These are phyloP conservation scores for Cyclocybe cylindracea DNA, from an alignment of 768 basidiomycete species.

Conservation along the genomic window DNA sequence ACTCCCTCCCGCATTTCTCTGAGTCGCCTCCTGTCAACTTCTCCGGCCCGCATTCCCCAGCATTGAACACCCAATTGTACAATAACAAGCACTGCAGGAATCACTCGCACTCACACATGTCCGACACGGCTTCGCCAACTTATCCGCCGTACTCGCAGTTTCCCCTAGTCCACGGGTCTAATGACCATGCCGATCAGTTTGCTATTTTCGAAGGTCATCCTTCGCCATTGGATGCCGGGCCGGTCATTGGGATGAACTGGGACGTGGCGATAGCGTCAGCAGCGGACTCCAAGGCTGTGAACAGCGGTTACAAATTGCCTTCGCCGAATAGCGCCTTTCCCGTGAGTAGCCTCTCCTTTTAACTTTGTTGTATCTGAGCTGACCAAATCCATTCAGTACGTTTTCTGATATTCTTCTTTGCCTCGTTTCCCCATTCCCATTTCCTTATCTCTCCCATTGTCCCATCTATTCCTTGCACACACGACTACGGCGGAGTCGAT, in stretches of 20 bases:
- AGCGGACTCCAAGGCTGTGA: slow-evolving; percentile 26
- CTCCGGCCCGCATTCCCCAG: slow-evolving; percentile 8
- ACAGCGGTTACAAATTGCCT: slow-evolving; percentile 31
- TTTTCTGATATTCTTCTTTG: slow-evolving; percentile 18
- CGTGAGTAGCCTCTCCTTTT: slow-evolving; percentile 20
- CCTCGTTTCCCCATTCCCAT: neutral
- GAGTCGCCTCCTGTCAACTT: slow-evolving; percentile 31
- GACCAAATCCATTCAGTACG: slow-evolving; percentile 20
- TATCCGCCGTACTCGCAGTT: slow-evolving; percentile 30
- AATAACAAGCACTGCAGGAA: slow-evolving; percentile 20
- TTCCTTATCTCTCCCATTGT: slow-evolving; percentile 6
- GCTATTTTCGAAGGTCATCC: slow-evolving; percentile 27
- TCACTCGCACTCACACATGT: slow-evolving; percentile 12
- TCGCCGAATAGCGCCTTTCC: slow-evolving; percentile 27
- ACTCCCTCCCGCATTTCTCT: slow-evolving; percentile 28
- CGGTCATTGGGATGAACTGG: slow-evolving; percentile 31
- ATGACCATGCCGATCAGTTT: slow-evolving; percentile 32
- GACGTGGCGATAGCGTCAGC: slow-evolving; percentile 18
- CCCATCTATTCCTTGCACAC: slow-evolving; percentile 9
- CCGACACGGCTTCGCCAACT: slow-evolving; percentile 13
- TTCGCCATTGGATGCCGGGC: slow-evolving; percentile 25
- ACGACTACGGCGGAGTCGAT: slow-evolving; percentile 6
- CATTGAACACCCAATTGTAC: slow-evolving; percentile 10
- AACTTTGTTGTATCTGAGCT: neutral
- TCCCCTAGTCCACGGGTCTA: slow-evolving; percentile 25